Evolutionary conservation across 768 basidiomycete species (phyloP).

Genomic region (Postia placenta): DNA sequence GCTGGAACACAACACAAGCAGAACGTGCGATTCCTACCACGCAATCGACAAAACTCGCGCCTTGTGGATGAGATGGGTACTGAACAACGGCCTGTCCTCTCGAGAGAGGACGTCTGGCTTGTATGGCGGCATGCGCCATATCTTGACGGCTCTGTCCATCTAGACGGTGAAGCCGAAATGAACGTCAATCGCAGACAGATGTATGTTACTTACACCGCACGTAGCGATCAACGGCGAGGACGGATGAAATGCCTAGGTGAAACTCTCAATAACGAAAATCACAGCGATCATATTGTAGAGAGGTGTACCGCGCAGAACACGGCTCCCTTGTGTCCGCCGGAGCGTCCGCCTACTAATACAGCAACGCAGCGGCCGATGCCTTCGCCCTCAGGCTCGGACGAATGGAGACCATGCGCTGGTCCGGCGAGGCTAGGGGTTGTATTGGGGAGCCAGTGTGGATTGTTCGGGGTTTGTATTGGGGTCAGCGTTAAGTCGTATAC

Average conservation of each 20-base stretch:
- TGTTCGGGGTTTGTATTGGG: slow-evolving; percentile 31
- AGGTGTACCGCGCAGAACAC: slow-evolving; percentile 55
- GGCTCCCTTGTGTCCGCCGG: slow-evolving; percentile 68
- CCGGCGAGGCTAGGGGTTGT: slow-evolving; percentile 49
- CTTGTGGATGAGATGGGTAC: slow-evolving; percentile 58
- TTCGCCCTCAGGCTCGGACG: slow-evolving; percentile 52
- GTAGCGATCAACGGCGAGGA: slow-evolving; percentile 63
- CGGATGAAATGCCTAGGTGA: slow-evolving; percentile 59
- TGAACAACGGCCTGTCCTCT: slow-evolving; percentile 76
- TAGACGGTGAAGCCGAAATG: too few relatives aligned
- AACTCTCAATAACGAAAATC: neutral
- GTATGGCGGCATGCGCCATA: slow-evolving; percentile 54
- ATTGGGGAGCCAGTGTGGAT: slow-evolving; percentile 57
- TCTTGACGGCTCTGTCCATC: slow-evolving; percentile 72
- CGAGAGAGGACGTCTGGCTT: slow-evolving; percentile 37
- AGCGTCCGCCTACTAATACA: slow-evolving; percentile 62
- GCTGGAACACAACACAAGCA: neutral
- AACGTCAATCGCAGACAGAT: too few relatives aligned
- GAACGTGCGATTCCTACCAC: slow-evolving; percentile 38
- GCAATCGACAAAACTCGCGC: slow-evolving; percentile 56
- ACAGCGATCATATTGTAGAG: too few relatives aligned
- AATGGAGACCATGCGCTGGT: slow-evolving; percentile 62
- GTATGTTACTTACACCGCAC: slow-evolving; percentile 66
- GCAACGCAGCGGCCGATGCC: slow-evolving; percentile 55
- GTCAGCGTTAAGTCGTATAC: slow-evolving; percentile 56